These are phyloP conservation scores for Papiliotrema laurentii DNA, from an alignment of 1,284 basidiomycete species.

Conservation along the genomic window DNA sequence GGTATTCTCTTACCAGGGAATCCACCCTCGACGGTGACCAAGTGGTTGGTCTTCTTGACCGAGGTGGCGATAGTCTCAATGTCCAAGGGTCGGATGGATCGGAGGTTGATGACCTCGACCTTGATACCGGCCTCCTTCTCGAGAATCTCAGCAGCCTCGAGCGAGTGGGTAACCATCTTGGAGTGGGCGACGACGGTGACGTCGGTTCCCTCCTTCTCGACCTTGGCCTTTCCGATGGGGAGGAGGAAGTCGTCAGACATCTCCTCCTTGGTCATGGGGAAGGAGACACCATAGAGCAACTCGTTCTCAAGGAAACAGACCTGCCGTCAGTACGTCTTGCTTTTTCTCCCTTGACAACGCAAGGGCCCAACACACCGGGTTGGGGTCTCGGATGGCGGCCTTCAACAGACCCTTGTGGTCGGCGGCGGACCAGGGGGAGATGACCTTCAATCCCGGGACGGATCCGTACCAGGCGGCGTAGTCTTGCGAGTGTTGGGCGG, in stretches of 20 bases:
- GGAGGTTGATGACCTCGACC: constrained; percentile 97
- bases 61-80: constrained; percentile 93
- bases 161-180: constrained; percentile 87
- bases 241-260: constrained; percentile 91
- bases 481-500: constrained; percentile 84
- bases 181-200: constrained; percentile 95
- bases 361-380: constrained; percentile 57
- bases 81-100: constrained; percentile 74
- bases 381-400: constrained; percentile 95
- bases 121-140: constrained; percentile 92
- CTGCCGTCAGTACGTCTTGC: constrained; percentile 10
- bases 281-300: constrained; percentile 94
- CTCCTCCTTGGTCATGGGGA: constrained; percentile 91
- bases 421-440: constrained; percentile 94
- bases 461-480: constrained; percentile 93
- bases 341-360: too few relatives aligned
- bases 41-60: constrained; percentile 96
- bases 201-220: constrained; percentile 89
- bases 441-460: constrained; percentile 94
- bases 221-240: constrained; percentile 96
- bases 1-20: constrained; percentile 62
- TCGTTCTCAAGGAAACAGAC: constrained; percentile 98
- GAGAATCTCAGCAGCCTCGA: constrained; percentile 88
- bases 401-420: constrained; percentile 98
- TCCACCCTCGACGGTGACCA: constrained; percentile 94